Base-by-base conservation (phyloP, 495 filamentous ascomycete genomes). In the Penicillium lividum region DNA sequence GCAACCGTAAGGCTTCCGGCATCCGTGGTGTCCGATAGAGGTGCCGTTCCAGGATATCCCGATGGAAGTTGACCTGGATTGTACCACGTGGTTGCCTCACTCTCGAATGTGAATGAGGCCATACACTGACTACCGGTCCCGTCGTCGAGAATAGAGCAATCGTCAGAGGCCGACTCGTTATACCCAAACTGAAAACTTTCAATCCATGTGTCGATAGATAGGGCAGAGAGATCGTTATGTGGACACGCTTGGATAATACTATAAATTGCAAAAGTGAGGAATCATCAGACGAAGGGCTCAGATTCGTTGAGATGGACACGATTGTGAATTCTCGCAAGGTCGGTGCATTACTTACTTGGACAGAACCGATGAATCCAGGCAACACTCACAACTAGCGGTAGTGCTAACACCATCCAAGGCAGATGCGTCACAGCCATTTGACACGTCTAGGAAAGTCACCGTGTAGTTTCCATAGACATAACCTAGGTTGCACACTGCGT, bases 1-100 rank as follows among this genome's bases (percentile, higher is more conserved):
- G 50, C 50, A 52, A 31, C 40, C 2, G 50, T 52, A 40, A 52
- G 13, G 18, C 50, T 52, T 40, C 50, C 50, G 3, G 50, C 50
- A 36, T 52, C 31, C 0, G 50, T 52, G 11, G 50, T 52, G 8
- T 18, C 18, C 5, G 50, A 52, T 4, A 52, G 50, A 38, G 50
- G 50, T 27, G 31, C 50, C 15, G 50, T 52, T 38, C 50, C 50
- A 10, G 50, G 50, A 40, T 25, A 52, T 15, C 50, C 50, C 15
- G 50, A 52, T 6, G 50, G 50, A 38, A 52, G 50, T 8, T 52
- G n/a, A 9, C 31, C 50, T 22, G 50, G 50, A 13, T 52, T 52
- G 33, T 52, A 52, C 50, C 50, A 52, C 3, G 50, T 52, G 5
- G 50, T 40, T 16, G 50, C 50, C 2, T 4, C 15, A 40, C 33